Evolutionary conservation across 768 basidiomycete genomes (phyloP), one percentile per base, ranked within the genome.

Genomic region (Termitomyces sp.): DNA sequence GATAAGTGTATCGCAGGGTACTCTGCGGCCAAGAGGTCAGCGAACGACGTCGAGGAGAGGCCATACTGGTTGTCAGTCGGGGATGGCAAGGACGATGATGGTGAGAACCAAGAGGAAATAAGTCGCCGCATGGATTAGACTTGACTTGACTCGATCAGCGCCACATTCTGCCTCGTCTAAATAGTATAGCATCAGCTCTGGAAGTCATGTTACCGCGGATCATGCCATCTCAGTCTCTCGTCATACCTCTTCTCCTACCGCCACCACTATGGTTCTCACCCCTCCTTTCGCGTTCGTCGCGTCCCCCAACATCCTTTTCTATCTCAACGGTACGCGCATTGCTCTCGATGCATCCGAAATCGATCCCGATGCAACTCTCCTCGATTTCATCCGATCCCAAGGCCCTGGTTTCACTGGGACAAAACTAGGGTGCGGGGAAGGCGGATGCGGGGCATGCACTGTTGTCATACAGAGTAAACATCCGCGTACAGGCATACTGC

Each of bases 341-440:
- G 33, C 57, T 15, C 62, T 63, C 54, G 46, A 63, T 34, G 62
- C 59, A 24, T 58, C 59, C 3, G 46, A 54, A 1, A 55, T 63
- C 8, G 62, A 63, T 24, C 62, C 62, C 18, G 62, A 63, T 56
- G 62, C 62, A 20, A 63, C 62, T 49, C 57, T 63, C 0, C 62
- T 63, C 45, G 62, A 63, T 36, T 63, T 63, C 18, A 63, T 63
- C 22, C 59, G 62, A 50, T 60, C 62, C 12, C 62, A 63, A 42
- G 62, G 62, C 18, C 62, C 62, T 34, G 62, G 62, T n/a, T 54
- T 63, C 27, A 60, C 62, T 13, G 62, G 62, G 11, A 63, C 62
- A 8, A 63, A 63, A 36, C 50, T 63, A 6, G 62, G 62, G 0
- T 63, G 62, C 12, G 62, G 62, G 1, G 62, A 63, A 49, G 62